Percentiles rank a stretch among this genome's conserved stretches.
Conservation (phyloP, 2,329 filamentous ascomycete species). For the Ophiostoma piceae region DNA sequence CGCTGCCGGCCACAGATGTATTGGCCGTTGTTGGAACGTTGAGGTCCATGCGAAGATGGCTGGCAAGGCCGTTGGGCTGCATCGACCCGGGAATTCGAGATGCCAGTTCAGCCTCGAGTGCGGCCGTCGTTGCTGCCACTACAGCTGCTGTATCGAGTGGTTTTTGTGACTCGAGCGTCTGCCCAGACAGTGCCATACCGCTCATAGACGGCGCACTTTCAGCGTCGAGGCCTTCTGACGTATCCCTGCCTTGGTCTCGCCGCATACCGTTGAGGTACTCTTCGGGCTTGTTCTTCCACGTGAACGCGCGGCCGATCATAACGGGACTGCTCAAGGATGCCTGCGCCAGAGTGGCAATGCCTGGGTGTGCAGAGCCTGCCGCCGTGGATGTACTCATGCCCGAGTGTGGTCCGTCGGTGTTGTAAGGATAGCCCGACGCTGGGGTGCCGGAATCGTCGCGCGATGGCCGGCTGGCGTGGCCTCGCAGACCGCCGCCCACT, state of each 20-base stretch:
- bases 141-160: conserved; percentile 20
- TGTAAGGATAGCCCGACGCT: background rate
- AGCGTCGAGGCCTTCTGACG: background rate
- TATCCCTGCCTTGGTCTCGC: conserved; percentile 13
- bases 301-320: conserved; percentile 49
- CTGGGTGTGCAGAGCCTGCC: conserved; percentile 26
- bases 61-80: conserved; percentile 30
- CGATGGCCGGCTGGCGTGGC: conserved; percentile 51
- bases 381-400: conserved; percentile 25
- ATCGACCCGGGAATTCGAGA: background rate
- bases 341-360: conserved; percentile 37
- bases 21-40: conserved; percentile 39
- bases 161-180: background rate
- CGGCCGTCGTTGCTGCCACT: conserved; percentile 19
- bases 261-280: conserved; percentile 48
- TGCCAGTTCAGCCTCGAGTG: conserved; percentile 17
- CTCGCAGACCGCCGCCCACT: conserved; percentile 57
- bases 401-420: background rate
- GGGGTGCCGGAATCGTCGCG: conserved; percentile 46
- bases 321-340: conserved; percentile 40
- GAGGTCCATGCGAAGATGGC: conserved; percentile 42
- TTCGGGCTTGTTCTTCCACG: conserved; percentile 60
- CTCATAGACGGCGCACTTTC: background rate
- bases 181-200: background rate
- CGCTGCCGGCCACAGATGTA: conserved; percentile 54